A percentile compares a stretch with the other conserved stretches of the same genome.
Evolutionary conservation across 345 rosid species (phyloP).

Genomic region (Salix viminalis): DNA sequence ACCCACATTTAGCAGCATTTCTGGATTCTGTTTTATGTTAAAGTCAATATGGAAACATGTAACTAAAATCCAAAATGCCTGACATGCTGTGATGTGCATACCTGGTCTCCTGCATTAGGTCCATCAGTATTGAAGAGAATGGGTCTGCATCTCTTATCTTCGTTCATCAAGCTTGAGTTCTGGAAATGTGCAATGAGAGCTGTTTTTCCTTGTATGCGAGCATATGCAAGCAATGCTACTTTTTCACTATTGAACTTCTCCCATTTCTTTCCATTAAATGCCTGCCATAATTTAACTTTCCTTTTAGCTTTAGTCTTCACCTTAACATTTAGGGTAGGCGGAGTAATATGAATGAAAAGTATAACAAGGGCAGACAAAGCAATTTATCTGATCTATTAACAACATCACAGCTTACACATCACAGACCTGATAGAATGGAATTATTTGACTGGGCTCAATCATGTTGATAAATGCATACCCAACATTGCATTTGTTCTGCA

Average conservation of each 20-base stretch:
- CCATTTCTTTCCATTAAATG: conserved; percentile 79
- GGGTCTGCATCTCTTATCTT: conserved; percentile 69
- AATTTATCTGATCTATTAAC: not conserved
- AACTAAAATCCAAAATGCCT: not conserved
- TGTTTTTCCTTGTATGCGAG: conserved; percentile 68
- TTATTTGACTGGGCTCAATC: conserved; percentile 48
- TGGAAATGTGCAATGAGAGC: conserved; percentile 79
- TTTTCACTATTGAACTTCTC: conserved; percentile 79
- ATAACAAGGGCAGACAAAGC: not conserved
- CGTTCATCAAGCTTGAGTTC: conserved; percentile 79
- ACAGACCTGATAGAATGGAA: conserved; percentile 56
- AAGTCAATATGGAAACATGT: not conserved
- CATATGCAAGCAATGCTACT: conserved; percentile 71
- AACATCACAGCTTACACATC: not conserved
- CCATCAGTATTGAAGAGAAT: conserved; percentile 71
- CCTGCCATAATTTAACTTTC: conserved; percentile 27
- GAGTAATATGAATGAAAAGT: not conserved
- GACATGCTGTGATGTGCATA: conserved; percentile 12
- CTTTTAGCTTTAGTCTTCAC: conserved; percentile 4
- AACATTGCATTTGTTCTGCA: conserved; percentile 67
- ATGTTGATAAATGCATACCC: conserved; percentile 76
- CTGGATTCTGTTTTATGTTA: not conserved
- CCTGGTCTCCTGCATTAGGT: conserved; percentile 75
- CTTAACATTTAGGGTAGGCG: not conserved
- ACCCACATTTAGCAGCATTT: not conserved